These are phyloP conservation scores for Huntiella moniliformis DNA, from an alignment of 2,329 filamentous ascomycete genomes.

Conservation along the genomic window DNA sequence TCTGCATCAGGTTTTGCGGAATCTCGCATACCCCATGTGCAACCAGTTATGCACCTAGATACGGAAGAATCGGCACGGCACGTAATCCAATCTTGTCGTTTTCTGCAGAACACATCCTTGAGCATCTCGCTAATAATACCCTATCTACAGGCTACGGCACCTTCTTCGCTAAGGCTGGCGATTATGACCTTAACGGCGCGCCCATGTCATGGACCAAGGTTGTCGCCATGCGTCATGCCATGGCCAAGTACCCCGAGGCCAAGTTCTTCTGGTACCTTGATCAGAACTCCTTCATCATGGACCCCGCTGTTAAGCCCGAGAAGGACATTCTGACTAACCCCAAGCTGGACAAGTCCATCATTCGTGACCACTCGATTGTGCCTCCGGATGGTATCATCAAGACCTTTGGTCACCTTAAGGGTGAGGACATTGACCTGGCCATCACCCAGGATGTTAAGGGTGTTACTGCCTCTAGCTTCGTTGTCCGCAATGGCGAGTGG, in stretches of 20 bases:
- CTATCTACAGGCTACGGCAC: constrained; percentile 54
- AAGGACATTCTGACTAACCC: constrained; percentile 48
- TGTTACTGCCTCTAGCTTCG: constrained; percentile 55
- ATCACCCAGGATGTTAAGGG: constrained; percentile 72
- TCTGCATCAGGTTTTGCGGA: neutral
- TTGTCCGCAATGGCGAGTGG: constrained; percentile 74
- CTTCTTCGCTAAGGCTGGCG: constrained; percentile 59
- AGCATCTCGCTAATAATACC: constrained; percentile 4
- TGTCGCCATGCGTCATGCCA: constrained; percentile 73
- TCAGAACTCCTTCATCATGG: constrained; percentile 75
- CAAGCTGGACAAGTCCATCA: constrained; percentile 59
- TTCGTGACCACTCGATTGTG: constrained; percentile 69
- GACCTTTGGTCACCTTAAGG: constrained; percentile 69
- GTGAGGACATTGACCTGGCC: constrained; percentile 61
- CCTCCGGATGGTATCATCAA: constrained; percentile 94
- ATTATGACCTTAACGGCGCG: constrained; percentile 50
- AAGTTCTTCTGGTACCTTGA: constrained; percentile 79
- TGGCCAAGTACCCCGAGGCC: constrained; percentile 58
- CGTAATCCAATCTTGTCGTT: neutral
- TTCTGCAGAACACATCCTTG: neutral
- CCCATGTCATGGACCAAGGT: constrained; percentile 56
- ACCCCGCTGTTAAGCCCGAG: constrained; percentile 50
- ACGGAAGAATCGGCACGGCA: neutral
- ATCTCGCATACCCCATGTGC: neutral
- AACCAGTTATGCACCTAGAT: constrained; percentile 1